Conservation (phyloP, 1,139 yeast genomes). For the Blastobotrys arbuscula region DNA sequence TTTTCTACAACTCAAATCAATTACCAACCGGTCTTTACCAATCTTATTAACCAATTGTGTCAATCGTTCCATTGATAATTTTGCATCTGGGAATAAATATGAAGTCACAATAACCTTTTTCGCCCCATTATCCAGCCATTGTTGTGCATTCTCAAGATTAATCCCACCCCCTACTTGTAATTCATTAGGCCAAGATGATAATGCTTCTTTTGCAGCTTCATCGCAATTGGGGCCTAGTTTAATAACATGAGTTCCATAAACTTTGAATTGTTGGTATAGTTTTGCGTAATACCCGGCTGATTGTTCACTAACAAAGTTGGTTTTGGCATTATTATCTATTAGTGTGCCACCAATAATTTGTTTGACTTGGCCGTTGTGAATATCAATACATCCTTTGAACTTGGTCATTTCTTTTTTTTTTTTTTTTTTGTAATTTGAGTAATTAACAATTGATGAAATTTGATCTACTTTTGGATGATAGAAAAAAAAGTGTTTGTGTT, state of each 20-base stretch:
- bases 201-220: conserved; percentile 72
- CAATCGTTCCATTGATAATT: conserved; percentile 55
- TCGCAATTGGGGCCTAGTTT: conserved; percentile 85
- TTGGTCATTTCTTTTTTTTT: conserved; percentile 53
- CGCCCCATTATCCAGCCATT: conserved; percentile 68
- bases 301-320: conserved; percentile 75
- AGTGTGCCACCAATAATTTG: conserved; percentile 96
- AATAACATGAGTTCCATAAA: conserved; percentile 85
- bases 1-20: conserved; percentile 81
- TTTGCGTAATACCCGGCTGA: conserved; percentile 73
- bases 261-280: conserved; percentile 54
- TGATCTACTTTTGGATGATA: background rate
- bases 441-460: background rate
- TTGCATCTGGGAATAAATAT: conserved; percentile 67
- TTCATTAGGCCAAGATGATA: conserved; percentile 63
- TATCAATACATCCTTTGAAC: conserved; percentile 92
- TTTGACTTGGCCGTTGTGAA: conserved; percentile 90
- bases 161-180: conserved; percentile 95
- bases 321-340: conserved; percentile 36
- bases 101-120: conserved; percentile 88
- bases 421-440: too few relatives aligned
- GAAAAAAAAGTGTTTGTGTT: background rate
- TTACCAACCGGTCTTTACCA: conserved; percentile 68
- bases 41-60: conserved; percentile 43
- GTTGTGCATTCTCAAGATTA: conserved; percentile 59